Conservation (phyloP, 176 grass and related monocot genomes). For the Eleusine coracana region DNA sequence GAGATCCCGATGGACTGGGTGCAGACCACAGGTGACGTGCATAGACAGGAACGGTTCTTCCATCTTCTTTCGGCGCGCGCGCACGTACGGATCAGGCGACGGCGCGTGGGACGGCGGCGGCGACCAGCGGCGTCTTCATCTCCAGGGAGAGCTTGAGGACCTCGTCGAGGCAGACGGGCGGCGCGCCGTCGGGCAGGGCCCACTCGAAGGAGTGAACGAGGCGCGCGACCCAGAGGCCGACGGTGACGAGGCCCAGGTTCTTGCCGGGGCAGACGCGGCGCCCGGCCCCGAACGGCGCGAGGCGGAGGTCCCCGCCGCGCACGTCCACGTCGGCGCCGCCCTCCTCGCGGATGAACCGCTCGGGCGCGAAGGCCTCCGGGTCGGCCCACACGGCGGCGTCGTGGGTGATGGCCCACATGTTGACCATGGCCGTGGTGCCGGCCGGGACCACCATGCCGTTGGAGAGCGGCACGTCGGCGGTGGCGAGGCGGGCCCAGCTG, state of each 20-base stretch:
- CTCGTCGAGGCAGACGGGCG: constrained; percentile 57
- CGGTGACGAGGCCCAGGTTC: constrained; percentile 79
- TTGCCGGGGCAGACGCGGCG: constrained; percentile 83
- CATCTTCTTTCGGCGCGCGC: not conserved
- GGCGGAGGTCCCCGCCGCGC: constrained; percentile 71
- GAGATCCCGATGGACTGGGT: no score
- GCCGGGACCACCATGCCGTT: constrained; percentile 81
- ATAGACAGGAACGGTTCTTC: not conserved
- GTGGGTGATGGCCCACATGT: constrained; percentile 91
- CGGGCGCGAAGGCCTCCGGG: constrained; percentile 50
- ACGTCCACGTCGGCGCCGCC: constrained; percentile 81
- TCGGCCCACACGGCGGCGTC: constrained; percentile 59
- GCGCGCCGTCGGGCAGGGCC: constrained; percentile 20
- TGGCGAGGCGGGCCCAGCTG: constrained; percentile 81
- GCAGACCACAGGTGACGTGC: no score
- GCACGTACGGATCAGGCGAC: not conserved
- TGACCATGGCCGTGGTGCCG: constrained; percentile 81
- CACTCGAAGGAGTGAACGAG: constrained; percentile 70
- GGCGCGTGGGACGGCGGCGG: constrained; percentile 40
- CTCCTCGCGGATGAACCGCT: constrained; percentile 51
- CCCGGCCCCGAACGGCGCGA: constrained; percentile 77
- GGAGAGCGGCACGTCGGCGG: constrained; percentile 59
- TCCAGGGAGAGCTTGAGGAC: constrained; percentile 86
- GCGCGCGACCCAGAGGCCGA: constrained; percentile 64
- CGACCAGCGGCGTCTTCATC: constrained; percentile 73